Conservation (phyloP, 495 filamentous ascomycete genomes). For the Lasiosphaeria ovina region DNA sequence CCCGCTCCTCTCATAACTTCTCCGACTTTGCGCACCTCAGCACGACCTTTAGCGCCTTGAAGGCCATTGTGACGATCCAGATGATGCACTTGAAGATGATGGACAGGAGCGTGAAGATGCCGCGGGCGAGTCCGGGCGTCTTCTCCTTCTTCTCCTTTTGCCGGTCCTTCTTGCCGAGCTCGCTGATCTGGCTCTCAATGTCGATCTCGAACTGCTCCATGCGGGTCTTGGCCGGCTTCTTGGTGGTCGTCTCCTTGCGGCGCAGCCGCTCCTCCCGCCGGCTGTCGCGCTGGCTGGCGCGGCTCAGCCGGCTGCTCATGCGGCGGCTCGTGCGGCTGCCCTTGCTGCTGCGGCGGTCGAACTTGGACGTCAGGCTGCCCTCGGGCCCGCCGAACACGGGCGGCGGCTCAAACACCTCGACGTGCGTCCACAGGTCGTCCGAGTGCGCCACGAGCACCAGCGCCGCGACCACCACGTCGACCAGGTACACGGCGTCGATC, state of each 20-base stretch:
- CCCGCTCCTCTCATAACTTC: slow-evolving; percentile 32
- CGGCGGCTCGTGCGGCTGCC: slow-evolving; percentile 28
- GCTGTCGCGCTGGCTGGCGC: slow-evolving; percentile 25
- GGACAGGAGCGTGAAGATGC: slow-evolving; percentile 38
- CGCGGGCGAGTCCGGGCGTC: slow-evolving; percentile 38
- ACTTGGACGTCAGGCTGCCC: slow-evolving; percentile 13
- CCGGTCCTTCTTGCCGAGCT: slow-evolving; percentile 36
- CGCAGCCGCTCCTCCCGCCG: slow-evolving; percentile 21
- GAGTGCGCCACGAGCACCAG: slow-evolving; percentile 66
- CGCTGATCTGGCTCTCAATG: slow-evolving; percentile 52
- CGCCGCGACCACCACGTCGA: slow-evolving; percentile 71
- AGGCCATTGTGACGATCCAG: slow-evolving; percentile 45
- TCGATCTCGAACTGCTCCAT: slow-evolving; percentile 57
- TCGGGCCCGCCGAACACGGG: slow-evolving; percentile 32
- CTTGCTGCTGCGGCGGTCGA: slow-evolving; percentile 17
- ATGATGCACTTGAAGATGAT: slow-evolving; percentile 47
- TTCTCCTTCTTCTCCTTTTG: slow-evolving; percentile 38
- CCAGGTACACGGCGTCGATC: slow-evolving; percentile 63
- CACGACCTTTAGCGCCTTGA: slow-evolving; percentile 41
- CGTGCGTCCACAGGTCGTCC: slow-evolving; percentile 49
- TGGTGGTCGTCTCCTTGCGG: slow-evolving; percentile 7
- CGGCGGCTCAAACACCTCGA: slow-evolving; percentile 54
- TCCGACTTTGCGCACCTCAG: slow-evolving; percentile 39
- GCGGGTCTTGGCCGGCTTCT: slow-evolving; percentile 30
- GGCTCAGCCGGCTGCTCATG: slow-evolving; percentile 24